Evolutionary conservation across 2,329 filamentous ascomycete genomes (phyloP).

Genomic region (Talaromyces albobiverticillius): DNA sequence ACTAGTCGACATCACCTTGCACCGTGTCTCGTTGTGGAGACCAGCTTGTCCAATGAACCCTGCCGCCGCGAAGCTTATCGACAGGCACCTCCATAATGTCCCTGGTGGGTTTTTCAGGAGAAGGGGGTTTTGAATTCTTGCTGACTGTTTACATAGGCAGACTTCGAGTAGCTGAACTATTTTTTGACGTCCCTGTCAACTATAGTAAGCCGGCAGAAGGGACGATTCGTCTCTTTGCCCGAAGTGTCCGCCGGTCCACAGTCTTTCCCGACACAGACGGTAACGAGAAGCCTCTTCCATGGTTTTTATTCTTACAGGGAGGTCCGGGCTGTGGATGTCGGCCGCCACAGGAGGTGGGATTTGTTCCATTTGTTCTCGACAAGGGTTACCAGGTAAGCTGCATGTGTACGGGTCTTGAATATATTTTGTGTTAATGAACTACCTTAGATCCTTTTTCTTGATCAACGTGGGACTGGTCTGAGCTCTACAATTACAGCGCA

Average conservation of each 20-base stretch:
- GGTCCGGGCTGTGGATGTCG: slow-evolving; percentile 78
- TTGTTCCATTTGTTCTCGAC: slow-evolving; percentile 69
- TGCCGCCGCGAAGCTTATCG: slow-evolving; percentile 38
- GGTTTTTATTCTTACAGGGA: slow-evolving; percentile 74
- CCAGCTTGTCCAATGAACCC: not conserved
- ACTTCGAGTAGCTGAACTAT: slow-evolving; percentile 73
- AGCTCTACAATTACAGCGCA: slow-evolving; percentile 75
- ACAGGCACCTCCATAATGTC: slow-evolving; percentile 36
- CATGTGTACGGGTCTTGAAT: not conserved
- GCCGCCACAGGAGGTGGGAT: slow-evolving; percentile 68
- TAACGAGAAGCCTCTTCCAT: slow-evolving; percentile 53
- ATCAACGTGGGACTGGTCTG: slow-evolving; percentile 85
- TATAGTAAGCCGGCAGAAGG: slow-evolving; percentile 61
- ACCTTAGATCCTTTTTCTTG: slow-evolving; percentile 67
- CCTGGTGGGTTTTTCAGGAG: slow-evolving; percentile 35
- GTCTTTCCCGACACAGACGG: slow-evolving; percentile 48
- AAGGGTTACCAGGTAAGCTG: slow-evolving; percentile 73
- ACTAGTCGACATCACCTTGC: no score
- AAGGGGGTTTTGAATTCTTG: no score
- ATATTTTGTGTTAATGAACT: not conserved
- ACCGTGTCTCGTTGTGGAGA: not conserved
- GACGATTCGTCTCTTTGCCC: slow-evolving; percentile 72
- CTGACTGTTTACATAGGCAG: slow-evolving; percentile 54
- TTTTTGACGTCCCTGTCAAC: slow-evolving; percentile 83
- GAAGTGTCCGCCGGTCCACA: slow-evolving; percentile 62